Conservation (phyloP, 805 yeast species). For the Wickerhamomyces bisporus region DNA sequence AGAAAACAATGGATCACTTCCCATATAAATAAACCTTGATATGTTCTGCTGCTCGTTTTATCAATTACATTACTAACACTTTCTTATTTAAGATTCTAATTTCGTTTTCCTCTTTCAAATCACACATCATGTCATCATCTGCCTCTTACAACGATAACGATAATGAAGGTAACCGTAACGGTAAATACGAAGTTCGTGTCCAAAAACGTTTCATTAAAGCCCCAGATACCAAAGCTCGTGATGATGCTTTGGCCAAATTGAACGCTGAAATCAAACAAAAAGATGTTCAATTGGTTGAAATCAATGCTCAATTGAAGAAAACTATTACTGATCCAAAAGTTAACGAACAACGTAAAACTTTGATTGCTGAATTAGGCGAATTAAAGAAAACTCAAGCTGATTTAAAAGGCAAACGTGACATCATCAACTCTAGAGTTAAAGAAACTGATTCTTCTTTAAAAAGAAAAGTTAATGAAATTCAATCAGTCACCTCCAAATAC, state of each 20-base stretch:
- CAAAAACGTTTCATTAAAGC: constrained; percentile 51
- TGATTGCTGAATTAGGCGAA: constrained; percentile 40
- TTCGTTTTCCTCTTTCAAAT: neutral
- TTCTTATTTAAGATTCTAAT: neutral
- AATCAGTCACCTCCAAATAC: constrained; percentile 63
- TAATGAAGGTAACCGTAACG: constrained; percentile 3
- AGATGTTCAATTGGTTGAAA: constrained; percentile 46
- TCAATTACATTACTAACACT: too few species aligned
- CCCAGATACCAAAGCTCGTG: constrained; percentile 66
- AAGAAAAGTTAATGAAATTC: constrained; percentile 71
- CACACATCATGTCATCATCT: neutral
- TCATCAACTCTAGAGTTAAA: constrained; percentile 61
- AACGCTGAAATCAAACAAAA: constrained; percentile 59
- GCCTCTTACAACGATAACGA: constrained; percentile 9
- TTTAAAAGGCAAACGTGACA: constrained; percentile 40
- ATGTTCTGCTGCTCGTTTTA: too few species aligned
- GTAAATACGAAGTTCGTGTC: constrained; percentile 17
- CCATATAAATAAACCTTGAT: too few species aligned
- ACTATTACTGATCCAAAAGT: constrained; percentile 45
- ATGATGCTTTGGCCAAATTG: constrained; percentile 49
- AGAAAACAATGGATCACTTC: too few species aligned
- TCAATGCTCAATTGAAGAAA: constrained; percentile 51
- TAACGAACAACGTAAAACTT: constrained; percentile 49
- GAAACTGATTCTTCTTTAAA: constrained; percentile 63
- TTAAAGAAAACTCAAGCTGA: constrained; percentile 43